phyloP scores from a whole-genome alignment of 2,329 filamentous ascomycete genomes.

The Cercospora berteroae region DNA sequence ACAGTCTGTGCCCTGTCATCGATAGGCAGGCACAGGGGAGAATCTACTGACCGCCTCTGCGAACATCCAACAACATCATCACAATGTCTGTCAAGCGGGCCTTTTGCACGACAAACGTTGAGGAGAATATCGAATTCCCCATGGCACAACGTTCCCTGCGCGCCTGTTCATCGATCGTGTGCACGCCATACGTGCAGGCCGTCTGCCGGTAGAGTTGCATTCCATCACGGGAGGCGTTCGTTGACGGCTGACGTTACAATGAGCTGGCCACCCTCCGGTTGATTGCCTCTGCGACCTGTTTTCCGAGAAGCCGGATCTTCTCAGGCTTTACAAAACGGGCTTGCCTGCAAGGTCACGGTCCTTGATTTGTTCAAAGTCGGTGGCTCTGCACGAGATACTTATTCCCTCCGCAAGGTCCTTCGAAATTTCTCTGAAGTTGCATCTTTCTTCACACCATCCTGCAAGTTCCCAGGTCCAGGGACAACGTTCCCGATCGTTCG shows the following conservation, averaged over 20 bases:
- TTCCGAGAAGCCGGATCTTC: slow-evolving; percentile 26
- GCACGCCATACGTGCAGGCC: slow-evolving; percentile 1
- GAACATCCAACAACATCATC: slow-evolving; percentile 15
- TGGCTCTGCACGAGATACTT: slow-evolving; percentile 25
- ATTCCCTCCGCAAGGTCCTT: slow-evolving; percentile 33
- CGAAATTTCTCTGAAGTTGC: slow-evolving; percentile 15
- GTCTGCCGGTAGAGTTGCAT: slow-evolving; percentile 30
- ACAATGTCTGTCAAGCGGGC: slow-evolving; percentile 14
- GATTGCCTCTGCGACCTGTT: slow-evolving; percentile 18
- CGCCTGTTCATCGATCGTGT: slow-evolving; percentile 11
- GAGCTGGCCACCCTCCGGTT: slow-evolving; percentile 20
- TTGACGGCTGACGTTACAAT: slow-evolving; percentile 27
- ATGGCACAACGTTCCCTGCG: slow-evolving; percentile 13
- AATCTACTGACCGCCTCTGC: slow-evolving; percentile 30
- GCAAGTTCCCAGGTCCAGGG: slow-evolving; percentile 2
- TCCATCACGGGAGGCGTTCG: slow-evolving; percentile 33
- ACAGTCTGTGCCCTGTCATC: slow-evolving; percentile 31
- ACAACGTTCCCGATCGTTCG: slow-evolving; percentile 13
- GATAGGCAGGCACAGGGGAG: slow-evolving; percentile 20
- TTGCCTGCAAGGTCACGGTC: slow-evolving; percentile 27
- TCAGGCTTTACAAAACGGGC: slow-evolving; percentile 27
- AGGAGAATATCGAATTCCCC: slow-evolving; percentile 20
- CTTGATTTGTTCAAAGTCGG: slow-evolving; percentile 18
- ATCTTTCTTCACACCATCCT: slow-evolving; percentile 28
- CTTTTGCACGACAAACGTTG: slow-evolving; percentile 11